phyloP scores from a whole-genome alignment of 805 yeast genomes.

The Clavispora carvajalis region DNA sequence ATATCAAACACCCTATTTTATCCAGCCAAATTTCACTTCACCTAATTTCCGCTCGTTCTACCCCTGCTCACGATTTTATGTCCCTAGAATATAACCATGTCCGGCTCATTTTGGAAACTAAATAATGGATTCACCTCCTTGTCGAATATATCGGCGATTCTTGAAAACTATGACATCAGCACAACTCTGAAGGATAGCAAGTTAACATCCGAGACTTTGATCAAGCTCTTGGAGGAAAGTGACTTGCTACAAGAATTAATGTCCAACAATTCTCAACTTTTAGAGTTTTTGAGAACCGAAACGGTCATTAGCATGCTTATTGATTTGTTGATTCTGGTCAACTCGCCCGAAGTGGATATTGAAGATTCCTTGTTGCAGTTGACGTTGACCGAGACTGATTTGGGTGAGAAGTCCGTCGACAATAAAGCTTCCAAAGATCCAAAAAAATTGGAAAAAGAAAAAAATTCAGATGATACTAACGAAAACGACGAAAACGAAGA shows the following conservation, averaged over 20 bases:
- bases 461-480: background rate
- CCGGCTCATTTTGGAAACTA: constrained; percentile 46
- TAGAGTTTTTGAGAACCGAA: constrained; percentile 63
- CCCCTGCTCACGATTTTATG: constrained; percentile 1
- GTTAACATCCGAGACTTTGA: constrained; percentile 21
- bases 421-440: background rate
- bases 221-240: constrained; percentile 37
- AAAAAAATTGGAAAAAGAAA: background rate
- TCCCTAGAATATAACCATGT: constrained; percentile 22
- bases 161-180: constrained; percentile 28
- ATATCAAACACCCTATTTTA: background rate
- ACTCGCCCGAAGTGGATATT: constrained; percentile 14
- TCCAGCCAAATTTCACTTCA: background rate
- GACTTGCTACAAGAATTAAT: constrained; percentile 50
- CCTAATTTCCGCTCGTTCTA: background rate
- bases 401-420: background rate
- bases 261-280: constrained; percentile 68
- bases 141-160: constrained; percentile 35
- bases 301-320: constrained; percentile 31
- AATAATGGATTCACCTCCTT: constrained; percentile 42
- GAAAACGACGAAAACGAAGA: constrained; percentile 2
- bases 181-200: constrained; percentile 10
- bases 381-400: constrained; percentile 6
- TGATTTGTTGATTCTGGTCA: constrained; percentile 29
- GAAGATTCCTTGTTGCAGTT: constrained; percentile 12